Evolutionary conservation across 2,329 filamentous ascomycete species (phyloP), one percentile per base, ranked within the genome.

Genomic region (Periconia sp.): DNA sequence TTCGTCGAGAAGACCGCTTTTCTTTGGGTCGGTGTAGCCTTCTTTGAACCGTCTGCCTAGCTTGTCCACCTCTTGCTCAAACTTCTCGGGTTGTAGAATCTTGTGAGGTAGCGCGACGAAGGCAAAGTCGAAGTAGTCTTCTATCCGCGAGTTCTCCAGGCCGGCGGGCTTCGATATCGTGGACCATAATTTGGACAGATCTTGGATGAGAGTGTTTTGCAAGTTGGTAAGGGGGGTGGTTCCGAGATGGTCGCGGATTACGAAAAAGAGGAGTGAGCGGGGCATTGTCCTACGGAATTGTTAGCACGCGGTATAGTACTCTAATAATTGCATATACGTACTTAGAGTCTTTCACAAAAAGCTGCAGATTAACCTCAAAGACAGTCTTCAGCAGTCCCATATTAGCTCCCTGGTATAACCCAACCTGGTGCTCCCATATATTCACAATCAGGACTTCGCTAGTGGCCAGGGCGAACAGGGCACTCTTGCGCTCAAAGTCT

Each of bases 361-460:
- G 81, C 76, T 97, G 93, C 71, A 99, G 75, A 72, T 99, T 99
- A 74, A 99, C 94, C 78, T 99, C 94, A 66, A 99, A 99, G 3
- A 99, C 94, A 0, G 95, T 99, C 83, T 99, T 99, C 68, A 99
- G 81, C 66, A 99, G 77, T 9, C 94, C 94, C 94, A 99, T 99
- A 75, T 99, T 99, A 65, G 94, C 94, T 53, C 94, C 94, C 77
- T 99, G 93, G 73, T 99, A 99, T 74, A 99, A 76, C 45, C 94
- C 94, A 57, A 99, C 94, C 76, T 99, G 94, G 75, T 97, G 93
- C 77, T 99, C 94, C 94, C 94, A 99, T 62, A 99, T 96, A 73
- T 99, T 99, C 75, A 99, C 89, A 70, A 99, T 95, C 64, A 99
- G 82, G 49, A 99, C 93, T 79, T 99, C 94, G 73, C 93, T 97